A percentile compares a stretch with the other conserved stretches of the same genome.
phyloP scores from a whole-genome alignment of 768 basidiomycete genomes.

The Naganishia kalamii region DNA sequence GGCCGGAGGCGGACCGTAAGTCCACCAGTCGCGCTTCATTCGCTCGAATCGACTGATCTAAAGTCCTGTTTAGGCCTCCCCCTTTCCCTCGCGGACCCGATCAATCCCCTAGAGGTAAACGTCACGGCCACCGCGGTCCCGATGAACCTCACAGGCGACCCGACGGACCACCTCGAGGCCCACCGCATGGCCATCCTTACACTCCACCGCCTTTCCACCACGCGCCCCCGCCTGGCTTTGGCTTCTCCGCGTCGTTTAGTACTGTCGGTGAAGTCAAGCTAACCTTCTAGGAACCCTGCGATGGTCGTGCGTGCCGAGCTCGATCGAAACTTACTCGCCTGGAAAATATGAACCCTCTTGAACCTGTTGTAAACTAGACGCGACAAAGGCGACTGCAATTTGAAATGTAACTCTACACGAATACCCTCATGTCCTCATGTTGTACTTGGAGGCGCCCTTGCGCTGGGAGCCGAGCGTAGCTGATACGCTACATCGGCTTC shows the following conservation, averaged over 20 bases:
- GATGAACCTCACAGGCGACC: not conserved
- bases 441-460: too few species aligned
- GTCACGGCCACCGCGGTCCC: not conserved
- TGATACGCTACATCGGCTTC: too few species aligned
- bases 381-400: too few species aligned
- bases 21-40: too few species aligned
- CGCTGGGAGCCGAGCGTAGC: too few species aligned
- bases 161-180: not conserved
- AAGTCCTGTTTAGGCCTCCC: not conserved
- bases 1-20: not conserved
- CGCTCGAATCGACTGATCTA: not conserved
- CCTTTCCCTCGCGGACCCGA: not conserved
- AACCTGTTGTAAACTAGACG: too few species aligned
- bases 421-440: too few species aligned
- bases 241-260: constrained; percentile 10
- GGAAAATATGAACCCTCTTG: too few species aligned
- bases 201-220: not conserved
- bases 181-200: constrained; percentile 8
- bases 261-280: constrained; percentile 16
- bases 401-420: too few species aligned
- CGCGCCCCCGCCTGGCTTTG: constrained; percentile 17
- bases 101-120: not conserved
- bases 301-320: too few species aligned
- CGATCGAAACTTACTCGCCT: too few species aligned
- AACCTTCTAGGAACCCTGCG: too few species aligned